Evolutionary conservation across 306 rosid species (phyloP).

Genomic region (Fagus sylvatica): DNA sequence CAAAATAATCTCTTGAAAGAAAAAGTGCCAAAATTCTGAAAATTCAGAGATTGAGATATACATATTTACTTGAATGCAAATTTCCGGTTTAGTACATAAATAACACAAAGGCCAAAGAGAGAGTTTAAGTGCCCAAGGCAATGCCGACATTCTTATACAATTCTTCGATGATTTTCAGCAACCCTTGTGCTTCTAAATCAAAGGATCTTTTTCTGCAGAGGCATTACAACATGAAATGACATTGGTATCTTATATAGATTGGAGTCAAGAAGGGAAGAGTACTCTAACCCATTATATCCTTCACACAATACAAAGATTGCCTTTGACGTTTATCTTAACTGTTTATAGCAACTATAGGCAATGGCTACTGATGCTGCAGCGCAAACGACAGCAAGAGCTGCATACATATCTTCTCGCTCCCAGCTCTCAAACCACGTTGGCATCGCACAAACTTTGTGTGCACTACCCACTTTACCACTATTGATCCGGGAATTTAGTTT

Average conservation of each 20-base stretch:
- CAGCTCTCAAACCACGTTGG: constrained; percentile 84
- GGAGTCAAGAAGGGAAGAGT: background rate
- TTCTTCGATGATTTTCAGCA: background rate
- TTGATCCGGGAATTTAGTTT: constrained; percentile 42
- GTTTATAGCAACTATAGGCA: constrained; percentile 86
- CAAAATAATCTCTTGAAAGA: background rate
- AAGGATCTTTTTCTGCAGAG: background rate
- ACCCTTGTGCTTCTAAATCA: constrained; percentile 14
- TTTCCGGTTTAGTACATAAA: background rate
- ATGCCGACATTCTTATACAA: constrained; percentile 8
- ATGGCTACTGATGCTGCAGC: constrained; percentile 76
- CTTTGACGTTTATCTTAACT: constrained; percentile 37
- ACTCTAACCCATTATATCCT: constrained; percentile 4
- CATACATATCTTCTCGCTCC: constrained; percentile 90
- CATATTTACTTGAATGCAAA: constrained; percentile 22
- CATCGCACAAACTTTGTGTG: constrained; percentile 54
- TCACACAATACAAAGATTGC: background rate
- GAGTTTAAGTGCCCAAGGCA: constrained; percentile 1
- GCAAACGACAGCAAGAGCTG: constrained; percentile 76
- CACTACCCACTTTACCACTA: constrained; percentile 50
- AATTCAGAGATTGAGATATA: constrained; percentile 1
- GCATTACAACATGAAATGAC: background rate
- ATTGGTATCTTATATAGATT: background rate
- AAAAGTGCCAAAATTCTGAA: background rate
- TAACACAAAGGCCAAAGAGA: background rate